These are phyloP conservation scores for Sungouiella thailandica DNA, from an alignment of 805 yeast species.

Conservation along the genomic window DNA sequence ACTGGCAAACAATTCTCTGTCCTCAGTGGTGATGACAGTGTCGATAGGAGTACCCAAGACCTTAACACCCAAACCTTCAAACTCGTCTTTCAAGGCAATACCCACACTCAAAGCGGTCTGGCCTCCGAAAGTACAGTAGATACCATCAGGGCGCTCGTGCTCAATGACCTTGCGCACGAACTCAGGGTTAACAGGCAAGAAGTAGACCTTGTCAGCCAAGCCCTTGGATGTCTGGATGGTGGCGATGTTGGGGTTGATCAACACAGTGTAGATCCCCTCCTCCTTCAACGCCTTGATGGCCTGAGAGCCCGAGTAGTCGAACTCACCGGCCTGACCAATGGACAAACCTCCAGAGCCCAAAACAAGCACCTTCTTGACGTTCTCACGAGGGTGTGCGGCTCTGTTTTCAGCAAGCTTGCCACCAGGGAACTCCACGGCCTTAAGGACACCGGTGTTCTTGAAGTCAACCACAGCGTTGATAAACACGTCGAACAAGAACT, in stretches of 20 bases:
- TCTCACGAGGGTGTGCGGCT: constrained; percentile 69
- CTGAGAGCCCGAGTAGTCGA: constrained; percentile 95
- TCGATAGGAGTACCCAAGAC: constrained; percentile 96
- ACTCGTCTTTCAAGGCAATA: constrained; percentile 91
- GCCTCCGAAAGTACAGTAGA: constrained; percentile 96
- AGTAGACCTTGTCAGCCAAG: constrained; percentile 95
- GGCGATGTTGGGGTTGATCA: constrained; percentile 97
- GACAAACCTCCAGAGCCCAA: constrained; percentile 98
- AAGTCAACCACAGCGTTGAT: constrained; percentile 71
- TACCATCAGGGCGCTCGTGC: constrained; percentile 95
- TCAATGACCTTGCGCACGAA: constrained; percentile 93
- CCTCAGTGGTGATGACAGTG: constrained; percentile 95
- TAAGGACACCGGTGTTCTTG: constrained; percentile 53
- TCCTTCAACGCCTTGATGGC: constrained; percentile 97
- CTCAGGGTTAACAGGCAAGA: constrained; percentile 95
- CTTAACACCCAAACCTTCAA: constrained; percentile 84
- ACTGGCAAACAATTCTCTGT: constrained; percentile 90
- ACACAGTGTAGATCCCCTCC: constrained; percentile 93
- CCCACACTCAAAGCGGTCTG: constrained; percentile 98
- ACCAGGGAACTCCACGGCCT: constrained; percentile 87
- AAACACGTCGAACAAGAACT: constrained; percentile 91
- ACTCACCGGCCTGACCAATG: constrained; percentile 98
- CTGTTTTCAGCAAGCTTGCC: constrained; percentile 71
- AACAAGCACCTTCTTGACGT: constrained; percentile 87
- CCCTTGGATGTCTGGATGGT: constrained; percentile 98